These are phyloP conservation scores for Copromyces sp. DNA, from an alignment of 495 filamentous ascomycete species.

Conservation along the genomic window DNA sequence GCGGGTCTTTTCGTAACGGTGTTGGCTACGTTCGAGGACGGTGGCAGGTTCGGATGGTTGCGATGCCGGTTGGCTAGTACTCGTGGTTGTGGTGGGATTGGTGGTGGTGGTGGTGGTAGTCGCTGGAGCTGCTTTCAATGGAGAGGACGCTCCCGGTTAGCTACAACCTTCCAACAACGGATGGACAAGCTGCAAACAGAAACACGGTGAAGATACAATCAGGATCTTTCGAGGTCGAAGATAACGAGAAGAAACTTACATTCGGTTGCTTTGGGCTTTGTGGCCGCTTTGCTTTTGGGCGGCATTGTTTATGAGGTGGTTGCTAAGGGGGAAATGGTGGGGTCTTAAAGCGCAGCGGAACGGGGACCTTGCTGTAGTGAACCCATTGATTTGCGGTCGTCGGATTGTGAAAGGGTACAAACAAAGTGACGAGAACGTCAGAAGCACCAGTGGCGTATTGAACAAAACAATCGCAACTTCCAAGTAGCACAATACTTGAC, in stretches of 20 bases:
- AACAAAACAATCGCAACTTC: not conserved
- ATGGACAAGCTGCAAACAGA: not conserved
- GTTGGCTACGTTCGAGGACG: conserved; percentile 24
- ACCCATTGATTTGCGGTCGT: not conserved
- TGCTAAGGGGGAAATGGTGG: conserved; percentile 4
- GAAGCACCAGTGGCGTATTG: not conserved
- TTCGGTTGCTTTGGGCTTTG: conserved; percentile 21
- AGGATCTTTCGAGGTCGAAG: not conserved
- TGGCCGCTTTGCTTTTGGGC: conserved; percentile 22
- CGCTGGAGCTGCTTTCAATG: not conserved
- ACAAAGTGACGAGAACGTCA: not conserved
- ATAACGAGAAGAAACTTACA: conserved; percentile 7
- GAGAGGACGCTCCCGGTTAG: not conserved
- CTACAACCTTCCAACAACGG: not conserved
- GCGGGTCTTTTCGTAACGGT: conserved; percentile 27
- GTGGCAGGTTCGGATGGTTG: conserved; percentile 18
- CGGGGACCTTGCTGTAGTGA: not conserved
- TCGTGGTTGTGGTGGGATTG: not conserved
- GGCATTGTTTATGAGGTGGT: conserved; percentile 19
- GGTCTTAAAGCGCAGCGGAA: not conserved
- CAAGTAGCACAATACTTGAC: not conserved
- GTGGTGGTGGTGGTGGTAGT: not conserved
- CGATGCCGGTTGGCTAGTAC: not conserved
- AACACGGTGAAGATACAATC: not conserved
- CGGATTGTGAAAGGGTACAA: not conserved